phyloP scores from a whole-genome alignment of 2,329 filamentous ascomycete species.

The Salinomyces thailandicus region DNA sequence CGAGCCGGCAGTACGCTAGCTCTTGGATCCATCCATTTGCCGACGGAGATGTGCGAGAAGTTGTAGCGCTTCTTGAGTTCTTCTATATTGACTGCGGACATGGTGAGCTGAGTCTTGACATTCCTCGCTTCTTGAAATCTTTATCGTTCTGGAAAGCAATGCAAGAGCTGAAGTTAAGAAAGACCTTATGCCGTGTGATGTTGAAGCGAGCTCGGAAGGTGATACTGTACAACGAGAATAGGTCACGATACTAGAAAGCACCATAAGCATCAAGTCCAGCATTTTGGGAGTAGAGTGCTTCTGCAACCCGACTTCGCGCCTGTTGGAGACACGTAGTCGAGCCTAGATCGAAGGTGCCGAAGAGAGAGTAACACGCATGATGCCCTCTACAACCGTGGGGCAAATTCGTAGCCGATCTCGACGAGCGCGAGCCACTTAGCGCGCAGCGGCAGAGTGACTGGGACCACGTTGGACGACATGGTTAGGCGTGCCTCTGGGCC shows the following conservation, averaged over 20 bases:
- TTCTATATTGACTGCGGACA: constrained; percentile 9
- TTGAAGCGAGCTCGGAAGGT: too few relatives aligned
- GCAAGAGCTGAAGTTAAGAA: too few relatives aligned
- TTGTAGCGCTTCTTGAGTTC: constrained; percentile 16
- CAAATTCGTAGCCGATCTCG: constrained; percentile 1
- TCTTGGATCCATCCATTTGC: constrained; percentile 19
- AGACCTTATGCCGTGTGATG: too few relatives aligned
- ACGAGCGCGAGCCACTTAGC: constrained; percentile 9
- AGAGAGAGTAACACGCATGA: background rate
- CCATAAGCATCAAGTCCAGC: too few relatives aligned
- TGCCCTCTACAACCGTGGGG: too few relatives aligned
- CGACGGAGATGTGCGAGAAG: constrained; percentile 15
- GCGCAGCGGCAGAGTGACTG: constrained; percentile 4
- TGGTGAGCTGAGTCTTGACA: too few relatives aligned
- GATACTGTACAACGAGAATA: too few relatives aligned
- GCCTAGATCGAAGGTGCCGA: too few relatives aligned
- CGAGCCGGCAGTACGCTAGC: constrained; percentile 16
- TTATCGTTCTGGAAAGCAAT: too few relatives aligned
- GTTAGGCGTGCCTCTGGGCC: constrained; percentile 1
- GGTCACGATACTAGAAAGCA: too few relatives aligned
- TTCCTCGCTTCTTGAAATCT: too few relatives aligned
- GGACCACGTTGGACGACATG: constrained; percentile 8
- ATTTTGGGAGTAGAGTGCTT: too few relatives aligned
- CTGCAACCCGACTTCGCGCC: constrained; percentile 1
- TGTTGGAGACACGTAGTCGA: background rate